phyloP scores from a whole-genome alignment of 2,329 filamentous ascomycete genomes.

The Colletotrichum nymphaeae region DNA sequence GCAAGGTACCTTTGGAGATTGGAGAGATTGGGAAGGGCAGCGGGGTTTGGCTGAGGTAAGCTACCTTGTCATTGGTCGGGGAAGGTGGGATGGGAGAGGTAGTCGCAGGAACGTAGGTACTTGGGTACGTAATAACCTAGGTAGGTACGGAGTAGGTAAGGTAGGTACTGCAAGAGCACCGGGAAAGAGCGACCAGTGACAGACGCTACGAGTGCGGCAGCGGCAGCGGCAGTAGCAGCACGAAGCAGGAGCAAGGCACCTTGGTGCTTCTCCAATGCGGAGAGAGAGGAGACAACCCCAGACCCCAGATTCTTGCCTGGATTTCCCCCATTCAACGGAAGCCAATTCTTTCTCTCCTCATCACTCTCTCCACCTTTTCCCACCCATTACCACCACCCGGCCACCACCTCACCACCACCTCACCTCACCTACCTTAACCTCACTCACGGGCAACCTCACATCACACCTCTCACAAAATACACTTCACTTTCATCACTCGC shows the following conservation, averaged over 20 bases:
- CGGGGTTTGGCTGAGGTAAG: background rate
- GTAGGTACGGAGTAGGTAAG: no score
- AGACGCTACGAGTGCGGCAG: background rate
- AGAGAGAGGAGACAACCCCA: slow-evolving; percentile 51
- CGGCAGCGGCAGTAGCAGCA: background rate
- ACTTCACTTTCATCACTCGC: no score
- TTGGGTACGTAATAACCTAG: background rate
- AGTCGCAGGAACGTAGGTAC: background rate
- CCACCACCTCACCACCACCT: slow-evolving; percentile 42
- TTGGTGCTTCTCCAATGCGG: slow-evolving; percentile 51
- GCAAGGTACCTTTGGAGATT: background rate
- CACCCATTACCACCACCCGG: slow-evolving; percentile 44
- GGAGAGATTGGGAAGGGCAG: background rate
- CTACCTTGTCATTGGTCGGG: background rate
- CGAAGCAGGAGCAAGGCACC: background rate
- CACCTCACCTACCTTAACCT: slow-evolving; percentile 32
- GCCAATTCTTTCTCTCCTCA: slow-evolving; percentile 40
- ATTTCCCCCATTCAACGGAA: slow-evolving; percentile 39
- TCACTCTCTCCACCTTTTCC: slow-evolving; percentile 40
- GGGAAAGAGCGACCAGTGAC: no score
- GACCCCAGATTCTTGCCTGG: slow-evolving; percentile 36
- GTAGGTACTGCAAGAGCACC: background rate
- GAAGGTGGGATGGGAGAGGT: no score
- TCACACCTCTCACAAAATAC: no score
- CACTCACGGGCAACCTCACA: background rate